Evolutionary conservation across 1,139 yeast genomes (phyloP), one percentile per base, ranked within the genome.

Genomic region (Kurtzmaniella quercitrusa): DNA sequence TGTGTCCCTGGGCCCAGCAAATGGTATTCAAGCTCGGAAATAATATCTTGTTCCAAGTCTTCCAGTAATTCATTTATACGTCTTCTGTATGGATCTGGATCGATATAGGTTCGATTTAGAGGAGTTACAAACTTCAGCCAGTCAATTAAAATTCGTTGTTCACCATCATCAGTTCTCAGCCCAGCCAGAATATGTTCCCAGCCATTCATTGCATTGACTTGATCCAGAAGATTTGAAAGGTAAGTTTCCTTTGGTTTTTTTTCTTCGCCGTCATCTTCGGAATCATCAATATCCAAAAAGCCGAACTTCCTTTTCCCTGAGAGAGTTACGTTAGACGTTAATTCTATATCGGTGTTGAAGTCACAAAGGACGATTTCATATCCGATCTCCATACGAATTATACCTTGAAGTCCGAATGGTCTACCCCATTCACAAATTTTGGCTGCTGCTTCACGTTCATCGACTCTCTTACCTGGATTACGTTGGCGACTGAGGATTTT

Each of bases 331-430:
- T 72, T 74, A 2, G 74, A 65, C 7, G 76, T 65, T 37, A 78
- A 48, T 42, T 67, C 66, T 6, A 77, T 53, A 51, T 39, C 59
- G 19, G 45, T 43, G 37, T 47, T 45, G 54, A 80, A 78, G 50
- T 78, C 76, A 58, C 84, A 80, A 16, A 79, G 44, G 9, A 79
- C 64, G 17, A 78, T 66, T 54, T 80, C 84, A 53, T 67, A 80
- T 0, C 82, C 83, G 36, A 75, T 60, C 51, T 79, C 84, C 21
- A 78, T 60, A 47, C 84, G 61, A 7, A 80, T 60, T 20, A 68
- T 60, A 0, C 84, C 85, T 53, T 79, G 70, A 74, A 45, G 73
- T 45, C 44, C 80, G 44, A 72, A 74, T 6, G 64, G 53, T 41
- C 59, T 47, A 5, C 81, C 82, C 80, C 81, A 76, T 30, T 63